Conservation (phyloP, 805 yeast genomes). For the Danielia reshetovae region DNA sequence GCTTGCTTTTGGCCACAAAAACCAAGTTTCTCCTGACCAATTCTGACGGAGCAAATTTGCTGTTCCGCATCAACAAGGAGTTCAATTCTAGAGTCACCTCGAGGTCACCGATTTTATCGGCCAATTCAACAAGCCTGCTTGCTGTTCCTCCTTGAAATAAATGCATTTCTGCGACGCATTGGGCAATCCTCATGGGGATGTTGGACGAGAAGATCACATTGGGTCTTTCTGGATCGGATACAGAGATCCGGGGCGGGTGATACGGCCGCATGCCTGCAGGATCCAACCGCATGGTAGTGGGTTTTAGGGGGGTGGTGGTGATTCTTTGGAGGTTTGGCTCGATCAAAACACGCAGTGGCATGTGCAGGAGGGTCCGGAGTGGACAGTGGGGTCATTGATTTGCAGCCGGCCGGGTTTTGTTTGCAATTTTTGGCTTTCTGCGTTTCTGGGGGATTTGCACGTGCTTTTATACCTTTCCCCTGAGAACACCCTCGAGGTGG, state of each 20-base stretch:
- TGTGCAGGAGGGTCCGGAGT: too few relatives aligned
- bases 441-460: too few relatives aligned
- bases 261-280: not conserved
- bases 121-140: slow-evolving; percentile 14
- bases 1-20: slow-evolving; percentile 25
- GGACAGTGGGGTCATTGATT: too few relatives aligned
- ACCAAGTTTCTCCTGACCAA: slow-evolving; percentile 32
- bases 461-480: too few relatives aligned
- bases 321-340: too few relatives aligned
- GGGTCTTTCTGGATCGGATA: slow-evolving; percentile 32
- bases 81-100: slow-evolving; percentile 33
- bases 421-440: too few relatives aligned
- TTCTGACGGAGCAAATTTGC: slow-evolving; percentile 26
- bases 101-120: slow-evolving; percentile 16
- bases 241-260: slow-evolving; percentile 7
- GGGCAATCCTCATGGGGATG: slow-evolving; percentile 22
- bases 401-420: too few relatives aligned
- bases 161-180: slow-evolving; percentile 15
- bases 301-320: too few relatives aligned
- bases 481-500: too few relatives aligned
- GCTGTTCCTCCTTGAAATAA: slow-evolving; percentile 10
- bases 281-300: slow-evolving; percentile 4
- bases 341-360: too few relatives aligned
- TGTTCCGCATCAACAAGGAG: slow-evolving; percentile 28
- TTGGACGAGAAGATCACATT: slow-evolving; percentile 37